Conservation (phyloP, 176 grass and related monocot species). For the Cocos nucifera region DNA sequence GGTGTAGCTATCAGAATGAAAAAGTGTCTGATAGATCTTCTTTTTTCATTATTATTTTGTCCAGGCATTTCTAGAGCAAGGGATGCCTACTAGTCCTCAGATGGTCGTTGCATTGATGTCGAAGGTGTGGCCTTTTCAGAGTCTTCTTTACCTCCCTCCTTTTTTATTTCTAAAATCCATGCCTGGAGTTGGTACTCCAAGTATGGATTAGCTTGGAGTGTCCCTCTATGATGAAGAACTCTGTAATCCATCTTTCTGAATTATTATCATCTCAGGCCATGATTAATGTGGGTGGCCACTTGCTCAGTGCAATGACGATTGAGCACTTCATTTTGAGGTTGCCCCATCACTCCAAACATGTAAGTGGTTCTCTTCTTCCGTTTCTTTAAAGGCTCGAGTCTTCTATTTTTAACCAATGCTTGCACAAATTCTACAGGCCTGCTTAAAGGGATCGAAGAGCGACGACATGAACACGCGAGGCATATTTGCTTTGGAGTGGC, state of each 20-base stretch:
- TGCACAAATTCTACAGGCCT: slow-evolving; percentile 27
- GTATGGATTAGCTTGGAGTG: background rate
- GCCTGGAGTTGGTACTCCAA: background rate
- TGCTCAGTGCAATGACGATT: slow-evolving; percentile 86
- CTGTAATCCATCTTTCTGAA: too few species aligned
- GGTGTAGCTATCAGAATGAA: slow-evolving; percentile 6
- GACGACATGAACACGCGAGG: slow-evolving; percentile 30
- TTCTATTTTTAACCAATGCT: background rate
- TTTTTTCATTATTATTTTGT: slow-evolving; percentile 17
- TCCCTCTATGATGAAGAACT: too few species aligned
- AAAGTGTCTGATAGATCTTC: slow-evolving; percentile 6
- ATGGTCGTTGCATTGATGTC: slow-evolving; percentile 77
- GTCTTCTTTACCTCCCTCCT: slow-evolving; percentile 1
- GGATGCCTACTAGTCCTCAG: slow-evolving; percentile 71
- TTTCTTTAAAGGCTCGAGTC: background rate
- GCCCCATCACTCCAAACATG: slow-evolving; percentile 73
- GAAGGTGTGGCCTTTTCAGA: slow-evolving; percentile 40
- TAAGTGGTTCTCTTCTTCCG: slow-evolving; percentile 17
- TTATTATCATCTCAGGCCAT: slow-evolving; percentile 40
- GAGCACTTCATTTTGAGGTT: slow-evolving; percentile 89
- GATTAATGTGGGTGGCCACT: slow-evolving; percentile 66
- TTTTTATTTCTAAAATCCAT: too few species aligned
- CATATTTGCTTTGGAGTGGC: slow-evolving; percentile 77
- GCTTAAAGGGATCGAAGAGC: slow-evolving; percentile 22
- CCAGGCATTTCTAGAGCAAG: slow-evolving; percentile 92